Evolutionary conservation across 768 basidiomycete genomes (phyloP).

Genomic region (Mycena amicta): DNA sequence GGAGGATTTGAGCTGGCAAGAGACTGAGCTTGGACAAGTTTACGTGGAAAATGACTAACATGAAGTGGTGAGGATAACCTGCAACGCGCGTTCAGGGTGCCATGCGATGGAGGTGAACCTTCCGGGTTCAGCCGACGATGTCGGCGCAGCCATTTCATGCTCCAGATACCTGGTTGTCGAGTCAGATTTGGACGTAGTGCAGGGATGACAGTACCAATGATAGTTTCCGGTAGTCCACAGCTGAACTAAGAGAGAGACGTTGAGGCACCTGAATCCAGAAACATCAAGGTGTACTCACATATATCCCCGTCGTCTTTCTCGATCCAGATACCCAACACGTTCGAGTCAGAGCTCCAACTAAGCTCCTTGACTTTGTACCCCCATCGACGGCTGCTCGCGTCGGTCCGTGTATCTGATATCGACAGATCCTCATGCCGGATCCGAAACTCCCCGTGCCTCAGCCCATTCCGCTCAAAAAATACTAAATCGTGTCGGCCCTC

Average conservation of each 20-base stretch:
- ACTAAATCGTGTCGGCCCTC: slow-evolving; percentile 81
- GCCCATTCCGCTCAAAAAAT: slow-evolving; percentile 94
- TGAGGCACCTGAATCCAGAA: background rate
- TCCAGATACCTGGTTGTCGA: slow-evolving; percentile 77
- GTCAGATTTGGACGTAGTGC: background rate
- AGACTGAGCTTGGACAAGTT: background rate
- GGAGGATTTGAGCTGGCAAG: slow-evolving; percentile 53
- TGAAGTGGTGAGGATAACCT: slow-evolving; percentile 65
- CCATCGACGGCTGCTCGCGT: slow-evolving; percentile 46
- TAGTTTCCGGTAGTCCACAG: slow-evolving; percentile 95
- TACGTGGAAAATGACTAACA: slow-evolving; percentile 44
- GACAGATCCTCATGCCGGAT: slow-evolving; percentile 44
- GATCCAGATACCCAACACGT: slow-evolving; percentile 83
- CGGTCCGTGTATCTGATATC: slow-evolving; percentile 36
- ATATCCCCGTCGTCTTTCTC: slow-evolving; percentile 68
- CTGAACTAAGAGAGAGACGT: slow-evolving; percentile 60
- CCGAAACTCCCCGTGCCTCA: slow-evolving; percentile 88
- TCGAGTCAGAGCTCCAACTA: slow-evolving; percentile 88
- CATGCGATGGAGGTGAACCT: slow-evolving; percentile 78
- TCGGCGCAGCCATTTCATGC: slow-evolving; percentile 71
- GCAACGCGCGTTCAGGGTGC: slow-evolving; percentile 82
- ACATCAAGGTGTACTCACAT: no score
- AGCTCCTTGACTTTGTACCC: slow-evolving; percentile 77
- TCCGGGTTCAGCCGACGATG: slow-evolving; percentile 31
- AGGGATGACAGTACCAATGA: slow-evolving; percentile 66